Evolutionary conservation across 2,329 filamentous ascomycete genomes (phyloP).

Genomic region (Epichloe baconii): DNA sequence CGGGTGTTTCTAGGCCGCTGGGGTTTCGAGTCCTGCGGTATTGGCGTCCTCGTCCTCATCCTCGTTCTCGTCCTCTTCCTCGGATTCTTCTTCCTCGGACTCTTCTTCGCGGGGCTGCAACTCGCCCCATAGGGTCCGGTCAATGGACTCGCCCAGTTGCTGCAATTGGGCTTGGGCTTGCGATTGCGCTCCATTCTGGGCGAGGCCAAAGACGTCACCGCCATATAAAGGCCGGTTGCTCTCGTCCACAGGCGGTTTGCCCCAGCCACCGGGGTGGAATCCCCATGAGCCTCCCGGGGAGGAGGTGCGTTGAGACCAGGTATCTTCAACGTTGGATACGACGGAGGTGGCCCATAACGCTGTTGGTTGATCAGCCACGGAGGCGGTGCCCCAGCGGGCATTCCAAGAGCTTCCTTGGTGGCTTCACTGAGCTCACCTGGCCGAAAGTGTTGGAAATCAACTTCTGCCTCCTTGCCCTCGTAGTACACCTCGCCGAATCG

Average conservation of each 20-base stretch:
- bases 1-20: constrained; percentile 66
- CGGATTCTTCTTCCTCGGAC: constrained; percentile 50
- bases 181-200: constrained; percentile 23
- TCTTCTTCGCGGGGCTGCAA: constrained; percentile 69
- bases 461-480: constrained; percentile 96
- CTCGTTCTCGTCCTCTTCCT: constrained; percentile 19
- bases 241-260: constrained; percentile 90
- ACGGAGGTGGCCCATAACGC: constrained; percentile 81
- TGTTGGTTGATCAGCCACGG: constrained; percentile 98
- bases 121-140: constrained; percentile 85
- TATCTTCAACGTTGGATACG: constrained; percentile 90
- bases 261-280: constrained; percentile 89
- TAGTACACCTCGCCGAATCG: constrained; percentile 99
- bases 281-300: constrained; percentile 86
- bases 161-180: constrained; percentile 26
- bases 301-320: constrained; percentile 89
- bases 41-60: constrained; percentile 48
- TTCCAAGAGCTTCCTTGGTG: constrained; percentile 83
- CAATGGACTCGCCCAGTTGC: constrained; percentile 59
- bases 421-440: constrained; percentile 84
- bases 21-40: constrained; percentile 56
- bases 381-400: constrained; percentile 82
- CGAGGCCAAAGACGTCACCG: constrained; percentile 84
- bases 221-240: constrained; percentile 84
- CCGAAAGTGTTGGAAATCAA: constrained; percentile 78